Evolutionary conservation across 345 rosid genomes (phyloP).

Genomic region (Streptanthus diversifolius): DNA sequence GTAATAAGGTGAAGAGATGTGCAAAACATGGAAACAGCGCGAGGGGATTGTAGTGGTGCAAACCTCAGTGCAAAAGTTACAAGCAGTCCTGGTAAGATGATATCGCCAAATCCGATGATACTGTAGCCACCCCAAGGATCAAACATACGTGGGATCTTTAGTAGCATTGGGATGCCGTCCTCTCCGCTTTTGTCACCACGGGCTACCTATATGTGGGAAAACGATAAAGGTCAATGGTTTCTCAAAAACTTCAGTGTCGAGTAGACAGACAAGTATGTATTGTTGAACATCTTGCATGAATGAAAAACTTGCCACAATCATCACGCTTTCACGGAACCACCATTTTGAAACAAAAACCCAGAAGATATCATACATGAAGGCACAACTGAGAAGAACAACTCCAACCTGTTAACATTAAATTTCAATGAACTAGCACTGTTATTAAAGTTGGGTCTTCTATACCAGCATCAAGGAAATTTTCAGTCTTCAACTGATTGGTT

Average conservation of each 20-base stretch:
- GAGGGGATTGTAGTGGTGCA: slow-evolving; percentile 4
- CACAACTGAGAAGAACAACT: slow-evolving; percentile 90
- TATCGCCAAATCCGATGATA: slow-evolving; percentile 96
- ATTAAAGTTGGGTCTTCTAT: not conserved
- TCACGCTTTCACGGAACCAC: slow-evolving; percentile 97
- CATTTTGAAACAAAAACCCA: slow-evolving; percentile 97
- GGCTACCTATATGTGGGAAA: slow-evolving; percentile 62
- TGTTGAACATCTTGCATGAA: slow-evolving; percentile 3
- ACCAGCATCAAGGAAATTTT: not conserved
- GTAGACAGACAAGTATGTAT: not conserved
- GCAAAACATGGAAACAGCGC: not conserved
- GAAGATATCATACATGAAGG: slow-evolving; percentile 93
- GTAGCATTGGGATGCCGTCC: slow-evolving; percentile 93
- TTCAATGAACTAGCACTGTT: slow-evolving; percentile 12
- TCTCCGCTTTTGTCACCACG: slow-evolving; percentile 96
- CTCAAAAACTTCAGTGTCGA: not conserved
- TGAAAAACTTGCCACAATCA: slow-evolving; percentile 83
- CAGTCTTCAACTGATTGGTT: not conserved
- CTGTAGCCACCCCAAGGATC: slow-evolving; percentile 99
- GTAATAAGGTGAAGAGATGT: not conserved
- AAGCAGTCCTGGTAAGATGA: slow-evolving; percentile 85
- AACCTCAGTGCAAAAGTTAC: slow-evolving; percentile 94
- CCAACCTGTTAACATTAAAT: slow-evolving; percentile 65
- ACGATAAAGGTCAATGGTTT: not conserved
- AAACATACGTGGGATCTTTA: slow-evolving; percentile 94